phyloP scores from a whole-genome alignment of 2,329 filamentous ascomycete species.

The Nigrospora oryzae region DNA sequence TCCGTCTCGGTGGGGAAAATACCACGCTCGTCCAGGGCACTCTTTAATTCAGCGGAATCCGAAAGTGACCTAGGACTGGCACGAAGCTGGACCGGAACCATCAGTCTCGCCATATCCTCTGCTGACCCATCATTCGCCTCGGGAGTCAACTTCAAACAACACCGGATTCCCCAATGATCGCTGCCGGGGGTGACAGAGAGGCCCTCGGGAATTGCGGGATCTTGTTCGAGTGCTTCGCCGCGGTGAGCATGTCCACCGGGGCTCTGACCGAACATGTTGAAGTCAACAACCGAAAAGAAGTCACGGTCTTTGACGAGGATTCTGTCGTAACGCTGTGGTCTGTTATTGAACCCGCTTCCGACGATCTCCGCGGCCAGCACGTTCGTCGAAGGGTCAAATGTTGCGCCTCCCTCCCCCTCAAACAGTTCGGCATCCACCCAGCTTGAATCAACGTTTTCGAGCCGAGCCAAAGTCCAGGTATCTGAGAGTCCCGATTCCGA shows the following conservation, averaged over 20 bases:
- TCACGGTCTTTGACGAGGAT: conserved; percentile 43
- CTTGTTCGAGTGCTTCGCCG: not conserved
- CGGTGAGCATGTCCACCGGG: conserved; percentile 9
- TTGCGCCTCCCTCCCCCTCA: conserved; percentile 56
- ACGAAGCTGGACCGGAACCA: conserved; percentile 24
- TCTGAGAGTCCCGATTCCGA: conserved; percentile 39
- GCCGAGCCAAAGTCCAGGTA: conserved; percentile 37
- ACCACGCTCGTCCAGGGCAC: conserved; percentile 24
- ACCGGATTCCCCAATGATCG: conserved; percentile 51
- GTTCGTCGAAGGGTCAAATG: conserved; percentile 53
- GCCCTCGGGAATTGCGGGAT: conserved; percentile 2
- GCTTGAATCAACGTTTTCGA: conserved; percentile 31
- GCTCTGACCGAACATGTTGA: conserved; percentile 50
- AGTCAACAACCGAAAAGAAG: conserved; percentile 29
- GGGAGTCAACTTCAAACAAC: conserved; percentile 23
- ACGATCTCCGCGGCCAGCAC: conserved; percentile 42
- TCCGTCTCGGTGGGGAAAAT: conserved; percentile 41
- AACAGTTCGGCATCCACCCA: conserved; percentile 24
- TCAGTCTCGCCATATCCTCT: conserved; percentile 13
- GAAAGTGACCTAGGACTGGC: conserved; percentile 20
- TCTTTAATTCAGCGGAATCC: conserved; percentile 24
- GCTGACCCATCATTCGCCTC: conserved; percentile 4
- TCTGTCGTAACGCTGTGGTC: conserved; percentile 58
- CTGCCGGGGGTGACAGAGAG: conserved; percentile 28
- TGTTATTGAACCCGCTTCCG: conserved; percentile 35